Evolutionary conservation across 2,329 filamentous ascomycete genomes (phyloP), one percentile per base, ranked within the genome.

Genomic region (Claviceps citrina): DNA sequence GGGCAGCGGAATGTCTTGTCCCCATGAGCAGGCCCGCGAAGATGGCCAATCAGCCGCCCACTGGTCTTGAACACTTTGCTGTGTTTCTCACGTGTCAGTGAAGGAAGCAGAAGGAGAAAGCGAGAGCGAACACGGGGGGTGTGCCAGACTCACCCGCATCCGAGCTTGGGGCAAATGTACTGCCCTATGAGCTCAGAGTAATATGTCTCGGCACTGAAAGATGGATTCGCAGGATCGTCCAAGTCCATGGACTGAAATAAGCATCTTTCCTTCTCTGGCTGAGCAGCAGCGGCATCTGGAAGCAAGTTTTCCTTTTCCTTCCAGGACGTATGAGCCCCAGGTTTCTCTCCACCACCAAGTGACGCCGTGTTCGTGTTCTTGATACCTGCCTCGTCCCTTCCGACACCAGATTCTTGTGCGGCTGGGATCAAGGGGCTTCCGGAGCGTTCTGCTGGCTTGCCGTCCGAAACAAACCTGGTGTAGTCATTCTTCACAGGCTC

Each of bases 91-190:
- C 4, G 3, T 10, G 46, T 39, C 33, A 26, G 24, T 5, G 5
- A 12, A 26, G 22, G n/a, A 24, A 2, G 2, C 24, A 27, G 12
- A 16, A 25, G 13, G 2, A 15, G 9, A n/a, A 16, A 7, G 4
- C 22, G 22, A 5, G 5, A 24, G 22, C 22, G 22, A 24, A 24
- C 5, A 24, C 8, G 22, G 22, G 8, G 8, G 22, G 22, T 8
- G 10, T 7, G 15, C 5, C n/a, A 2, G 4, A 55, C 63, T 60
- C 59, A 72, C 65, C 59, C 56, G 65, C 76, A 80, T 3, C 53
- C 47, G 1, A 47, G 45, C 41, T 70, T 64, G 0, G 75, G 76
- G 40, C 76, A 81, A 40, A 55, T 60, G 56, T 65, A 81, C 36
- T 58, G 61, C 34, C 57, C 51, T 1, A 61, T 56, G 24, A 64